A percentile compares a stretch with the other conserved stretches of the same genome.
Conservation (phyloP, 1,284 basidiomycete genomes). For the Melampsora larici-populina region DNA sequence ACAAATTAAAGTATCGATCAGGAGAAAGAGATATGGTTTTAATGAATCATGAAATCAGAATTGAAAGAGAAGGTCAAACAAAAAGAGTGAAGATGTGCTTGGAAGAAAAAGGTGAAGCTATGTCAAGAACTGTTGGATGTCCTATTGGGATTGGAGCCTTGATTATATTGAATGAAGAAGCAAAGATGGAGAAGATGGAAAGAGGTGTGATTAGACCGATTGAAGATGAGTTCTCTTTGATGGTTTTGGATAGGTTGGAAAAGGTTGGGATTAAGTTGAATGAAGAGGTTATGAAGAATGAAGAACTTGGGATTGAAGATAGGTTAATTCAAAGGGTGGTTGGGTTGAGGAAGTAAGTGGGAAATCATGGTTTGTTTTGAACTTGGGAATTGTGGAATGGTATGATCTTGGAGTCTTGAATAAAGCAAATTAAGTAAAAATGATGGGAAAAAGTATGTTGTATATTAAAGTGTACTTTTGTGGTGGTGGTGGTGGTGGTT, state of each 20-base stretch:
- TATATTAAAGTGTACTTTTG: too few relatives aligned
- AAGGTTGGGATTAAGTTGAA: neutral
- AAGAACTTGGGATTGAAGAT: neutral
- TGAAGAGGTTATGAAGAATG: neutral
- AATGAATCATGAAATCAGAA: slow-evolving; percentile 73
- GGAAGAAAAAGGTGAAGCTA: slow-evolving; percentile 63
- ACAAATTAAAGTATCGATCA: slow-evolving; percentile 69
- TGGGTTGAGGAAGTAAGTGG: too few relatives aligned
- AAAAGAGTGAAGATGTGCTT: slow-evolving; percentile 61
- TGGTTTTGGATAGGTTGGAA: neutral
- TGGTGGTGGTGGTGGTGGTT: too few relatives aligned
- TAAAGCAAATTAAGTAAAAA: too few relatives aligned
- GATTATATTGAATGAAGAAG: slow-evolving; percentile 69
- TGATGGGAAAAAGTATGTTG: too few relatives aligned
- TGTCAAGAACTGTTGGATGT: slow-evolving; percentile 83
- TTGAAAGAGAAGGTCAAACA: slow-evolving; percentile 64
- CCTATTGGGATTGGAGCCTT: slow-evolving; percentile 76
- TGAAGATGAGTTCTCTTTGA: neutral
- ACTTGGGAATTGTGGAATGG: too few relatives aligned
- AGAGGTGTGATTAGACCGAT: slow-evolving; percentile 54
- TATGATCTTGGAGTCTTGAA: too few relatives aligned
- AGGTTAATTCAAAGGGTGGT: neutral
- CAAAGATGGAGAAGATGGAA: slow-evolving; percentile 61
- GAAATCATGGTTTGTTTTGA: too few relatives aligned
- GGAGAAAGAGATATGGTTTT: slow-evolving; percentile 82